phyloP scores from a whole-genome alignment of 2,329 filamentous ascomycete genomes.

The Curvularia sp. region DNA sequence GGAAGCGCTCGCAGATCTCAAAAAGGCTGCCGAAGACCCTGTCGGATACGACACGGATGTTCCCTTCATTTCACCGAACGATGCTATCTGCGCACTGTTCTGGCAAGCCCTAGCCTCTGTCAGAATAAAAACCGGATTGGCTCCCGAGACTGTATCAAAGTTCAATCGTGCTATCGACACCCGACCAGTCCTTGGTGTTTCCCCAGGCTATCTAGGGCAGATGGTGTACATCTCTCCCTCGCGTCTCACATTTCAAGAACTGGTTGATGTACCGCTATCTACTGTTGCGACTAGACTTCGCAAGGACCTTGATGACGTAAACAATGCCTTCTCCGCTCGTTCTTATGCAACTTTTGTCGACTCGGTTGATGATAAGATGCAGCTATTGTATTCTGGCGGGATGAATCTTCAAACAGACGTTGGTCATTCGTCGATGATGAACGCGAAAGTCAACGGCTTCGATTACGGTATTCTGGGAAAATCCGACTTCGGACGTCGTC shows the following conservation, averaged over 20 bases:
- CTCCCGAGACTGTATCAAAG: slow-evolving; percentile 1
- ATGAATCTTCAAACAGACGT: neutral
- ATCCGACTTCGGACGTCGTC: neutral
- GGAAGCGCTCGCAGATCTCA: slow-evolving; percentile 1
- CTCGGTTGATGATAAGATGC: slow-evolving; percentile 1
- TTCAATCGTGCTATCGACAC: slow-evolving; percentile 11
- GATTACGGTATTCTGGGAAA: slow-evolving; percentile 3
- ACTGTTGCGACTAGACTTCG: neutral
- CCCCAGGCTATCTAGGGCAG: slow-evolving; percentile 1
- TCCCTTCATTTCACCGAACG: slow-evolving; percentile 2
- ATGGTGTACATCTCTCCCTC: slow-evolving; percentile 3
- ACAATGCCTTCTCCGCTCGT: slow-evolving; percentile 1
- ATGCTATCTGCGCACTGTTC: slow-evolving; percentile 1
- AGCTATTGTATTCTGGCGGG: neutral
- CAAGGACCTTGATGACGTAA: slow-evolving; percentile 1
- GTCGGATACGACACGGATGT: neutral
- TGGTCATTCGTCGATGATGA: slow-evolving; percentile 4
- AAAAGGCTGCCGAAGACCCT: slow-evolving; percentile 2
- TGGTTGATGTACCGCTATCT: neutral
- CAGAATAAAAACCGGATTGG: neutral
- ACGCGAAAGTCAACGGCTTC: slow-evolving; percentile 1
- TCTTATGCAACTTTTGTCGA: slow-evolving; percentile 4
- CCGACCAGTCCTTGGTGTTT: slow-evolving; percentile 1
- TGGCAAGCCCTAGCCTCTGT: slow-evolving; percentile 1
- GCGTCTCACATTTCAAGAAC: neutral